Base-by-base conservation (phyloP, 2,329 filamentous ascomycete genomes). In the Blumeria graminis region DNA sequence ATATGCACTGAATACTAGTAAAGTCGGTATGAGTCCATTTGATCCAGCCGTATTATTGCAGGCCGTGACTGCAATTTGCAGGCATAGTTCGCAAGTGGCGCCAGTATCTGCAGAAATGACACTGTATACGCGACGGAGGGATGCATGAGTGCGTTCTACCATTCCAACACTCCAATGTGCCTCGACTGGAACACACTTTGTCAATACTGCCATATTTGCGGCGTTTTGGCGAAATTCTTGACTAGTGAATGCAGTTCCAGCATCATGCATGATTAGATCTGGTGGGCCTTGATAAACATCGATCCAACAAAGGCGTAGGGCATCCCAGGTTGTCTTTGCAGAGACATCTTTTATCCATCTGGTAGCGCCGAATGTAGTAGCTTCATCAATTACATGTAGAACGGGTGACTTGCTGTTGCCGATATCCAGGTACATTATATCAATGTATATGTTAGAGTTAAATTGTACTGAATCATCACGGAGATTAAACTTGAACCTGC, bases 401-500 rank as follows among this genome's bases (percentile, higher is more conserved):
- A 69, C 68, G 2, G 72, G 68, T 1, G 80, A 76, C 63, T 85
- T 85, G 58, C 83, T 80, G 63, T 85, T 85, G 58, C 83, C 80
- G 53, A 86, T 67, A 63, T 84, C 78, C 62, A 82, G 41, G 1
- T 45, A 45, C 14, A 45, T 45, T 45, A 45, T 45, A 45, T 45
- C 41, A 45, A 45, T 45, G 22, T n/a, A n/a, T 45, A 45, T 45
- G 1, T 14, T 2, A 2, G 22, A 45, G 41, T 45, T 45, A 18
- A 45, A 45, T 14, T 45, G n/a, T 14, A 45, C n/a, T n/a, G n/a
- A n/a, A 18, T 45, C 41, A 45, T 45, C 41, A 14, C 22, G n/a
- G 14, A 45, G n/a, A n/a, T 45, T 45, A 18, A 45, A 45, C 22
- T 45, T 45, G 22, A 45, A 45, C 1, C 41, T 14, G 14, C 22